Conservation (phyloP, 805 yeast species). For the Ogataea thermomethanolica region DNA sequence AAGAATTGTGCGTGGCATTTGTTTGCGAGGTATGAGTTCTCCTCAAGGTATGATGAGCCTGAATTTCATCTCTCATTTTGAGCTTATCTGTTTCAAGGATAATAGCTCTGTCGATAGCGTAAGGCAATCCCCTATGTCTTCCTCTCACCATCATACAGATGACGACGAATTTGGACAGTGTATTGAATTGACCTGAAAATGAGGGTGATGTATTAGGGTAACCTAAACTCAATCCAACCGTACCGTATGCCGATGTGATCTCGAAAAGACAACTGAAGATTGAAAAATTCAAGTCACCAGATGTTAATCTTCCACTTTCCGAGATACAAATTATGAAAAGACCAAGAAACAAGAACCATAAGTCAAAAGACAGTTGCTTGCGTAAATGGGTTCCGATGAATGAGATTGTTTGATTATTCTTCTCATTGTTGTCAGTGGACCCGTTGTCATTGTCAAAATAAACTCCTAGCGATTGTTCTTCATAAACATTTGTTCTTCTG, state of each 20-base stretch:
- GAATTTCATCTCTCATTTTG: constrained; percentile 57
- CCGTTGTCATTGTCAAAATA: constrained; percentile 43
- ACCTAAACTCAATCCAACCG: constrained; percentile 90
- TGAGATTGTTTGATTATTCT: constrained; percentile 46
- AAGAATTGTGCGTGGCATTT: constrained; percentile 4
- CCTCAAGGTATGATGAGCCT: constrained; percentile 44
- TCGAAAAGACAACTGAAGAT: constrained; percentile 80
- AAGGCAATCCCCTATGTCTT: constrained; percentile 94
- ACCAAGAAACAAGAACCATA: constrained; percentile 90
- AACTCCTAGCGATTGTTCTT: constrained; percentile 95
- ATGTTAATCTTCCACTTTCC: constrained; percentile 62
- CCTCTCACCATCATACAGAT: constrained; percentile 93
- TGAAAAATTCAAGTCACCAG: constrained; percentile 47
- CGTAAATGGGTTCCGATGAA: constrained; percentile 86
- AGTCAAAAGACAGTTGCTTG: constrained; percentile 86
- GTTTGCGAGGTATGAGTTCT: constrained; percentile 26
- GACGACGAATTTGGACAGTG: constrained; percentile 76
- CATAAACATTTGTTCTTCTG: constrained; percentile 95
- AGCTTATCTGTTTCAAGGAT: constrained; percentile 72
- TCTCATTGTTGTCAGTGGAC: constrained; percentile 30
- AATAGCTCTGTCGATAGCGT: constrained; percentile 89
- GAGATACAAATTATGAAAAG: constrained; percentile 82
- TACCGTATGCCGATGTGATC: constrained; percentile 92
- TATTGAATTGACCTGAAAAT: constrained; percentile 66
- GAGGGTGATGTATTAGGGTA: constrained; percentile 67